phyloP scores from a whole-genome alignment of 2,329 filamentous ascomycete species.

The Cladophialophora yegresii region DNA sequence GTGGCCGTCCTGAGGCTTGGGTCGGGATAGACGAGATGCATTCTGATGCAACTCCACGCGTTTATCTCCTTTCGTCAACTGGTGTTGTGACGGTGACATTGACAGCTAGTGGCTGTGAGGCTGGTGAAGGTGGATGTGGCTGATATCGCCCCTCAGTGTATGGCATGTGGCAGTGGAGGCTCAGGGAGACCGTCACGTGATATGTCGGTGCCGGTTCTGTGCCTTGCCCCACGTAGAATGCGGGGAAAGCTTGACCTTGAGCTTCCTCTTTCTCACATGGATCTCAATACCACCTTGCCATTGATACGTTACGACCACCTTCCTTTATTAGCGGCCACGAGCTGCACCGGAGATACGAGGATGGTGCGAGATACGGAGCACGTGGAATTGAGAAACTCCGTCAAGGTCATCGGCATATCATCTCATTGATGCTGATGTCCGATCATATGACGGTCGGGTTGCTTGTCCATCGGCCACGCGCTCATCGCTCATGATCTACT shows the following conservation, averaged over 20 bases:
- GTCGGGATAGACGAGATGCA: slow-evolving; percentile 1
- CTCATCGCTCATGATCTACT: background rate
- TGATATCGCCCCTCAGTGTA: background rate
- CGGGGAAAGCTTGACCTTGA: slow-evolving; percentile 1
- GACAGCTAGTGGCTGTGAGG: background rate
- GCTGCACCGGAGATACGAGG: background rate
- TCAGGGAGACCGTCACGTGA: background rate
- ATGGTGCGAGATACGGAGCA: background rate
- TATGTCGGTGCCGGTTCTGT: background rate
- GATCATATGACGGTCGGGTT: too few relatives aligned
- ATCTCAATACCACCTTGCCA: slow-evolving; percentile 16
- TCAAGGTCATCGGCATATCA: background rate
- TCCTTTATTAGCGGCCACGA: slow-evolving; percentile 7
- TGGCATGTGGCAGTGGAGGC: background rate
- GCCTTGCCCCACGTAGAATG: background rate
- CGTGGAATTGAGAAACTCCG: background rate
- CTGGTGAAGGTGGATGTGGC: background rate
- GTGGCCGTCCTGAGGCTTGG: background rate
- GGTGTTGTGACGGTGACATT: slow-evolving; percentile 18
- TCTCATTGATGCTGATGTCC: background rate
- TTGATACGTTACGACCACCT: slow-evolving; percentile 17
- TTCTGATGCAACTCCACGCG: slow-evolving; percentile 13
- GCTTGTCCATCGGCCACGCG: background rate
- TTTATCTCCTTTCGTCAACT: background rate
- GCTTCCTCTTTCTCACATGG: background rate